These are phyloP conservation scores for Gnomoniopsis smithogilvyi DNA, from an alignment of 2,329 filamentous ascomycete genomes.

Conservation along the genomic window DNA sequence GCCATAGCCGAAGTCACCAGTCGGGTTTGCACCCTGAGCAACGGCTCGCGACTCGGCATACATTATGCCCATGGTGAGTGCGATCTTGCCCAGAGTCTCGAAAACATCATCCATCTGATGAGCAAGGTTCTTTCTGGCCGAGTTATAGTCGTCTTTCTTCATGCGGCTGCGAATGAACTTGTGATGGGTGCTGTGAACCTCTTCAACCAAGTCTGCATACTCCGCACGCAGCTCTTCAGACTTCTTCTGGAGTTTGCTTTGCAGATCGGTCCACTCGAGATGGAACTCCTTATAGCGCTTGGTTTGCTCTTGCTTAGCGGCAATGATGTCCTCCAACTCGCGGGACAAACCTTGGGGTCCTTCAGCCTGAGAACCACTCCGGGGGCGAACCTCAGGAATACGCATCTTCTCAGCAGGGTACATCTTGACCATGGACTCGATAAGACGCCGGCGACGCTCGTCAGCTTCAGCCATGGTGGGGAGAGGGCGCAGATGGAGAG, in stretches of 20 bases:
- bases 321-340: not conserved
- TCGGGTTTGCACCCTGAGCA: not conserved
- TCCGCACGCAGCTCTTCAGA: not conserved
- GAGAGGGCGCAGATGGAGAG: not conserved
- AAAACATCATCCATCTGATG: not conserved
- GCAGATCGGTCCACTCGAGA: not conserved
- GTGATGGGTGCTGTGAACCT: not conserved
- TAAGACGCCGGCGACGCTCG: not conserved
- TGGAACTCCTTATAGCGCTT: not conserved
- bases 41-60: not conserved
- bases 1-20: not conserved
- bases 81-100: not conserved
- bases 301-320: not conserved
- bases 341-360: not conserved
- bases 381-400: constrained; percentile 1
- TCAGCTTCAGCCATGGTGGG: not conserved
- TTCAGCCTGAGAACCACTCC: not conserved
- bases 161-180: not conserved
- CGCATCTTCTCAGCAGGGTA: constrained; percentile 4
- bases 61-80: not conserved
- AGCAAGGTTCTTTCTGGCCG: not conserved
- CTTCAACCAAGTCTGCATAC: not conserved
- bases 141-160: not conserved
- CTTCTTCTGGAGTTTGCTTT: not conserved
- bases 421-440: not conserved